Percentiles rank a stretch among this genome's conserved stretches.
These are phyloP conservation scores for Conidiobolus incongruus DNA, from an alignment of 371 early-diverging fungal species.

Conservation along the genomic window DNA sequence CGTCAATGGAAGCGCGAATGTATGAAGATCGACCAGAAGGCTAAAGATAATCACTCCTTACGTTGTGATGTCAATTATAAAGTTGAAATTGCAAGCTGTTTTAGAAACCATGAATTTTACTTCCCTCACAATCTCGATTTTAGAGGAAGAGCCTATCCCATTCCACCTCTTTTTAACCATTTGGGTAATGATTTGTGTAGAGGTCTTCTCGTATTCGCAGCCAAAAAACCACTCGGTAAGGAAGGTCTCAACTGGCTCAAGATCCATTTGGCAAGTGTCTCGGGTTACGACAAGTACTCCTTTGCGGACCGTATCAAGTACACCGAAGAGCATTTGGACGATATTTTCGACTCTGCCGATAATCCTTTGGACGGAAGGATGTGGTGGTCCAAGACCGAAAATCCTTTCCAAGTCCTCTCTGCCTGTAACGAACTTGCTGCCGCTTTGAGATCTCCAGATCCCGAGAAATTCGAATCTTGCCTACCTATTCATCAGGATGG, in stretches of 20 bases:
- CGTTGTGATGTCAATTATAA: slow-evolving; percentile 89
- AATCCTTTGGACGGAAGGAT: slow-evolving; percentile 43
- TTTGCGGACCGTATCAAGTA: slow-evolving; percentile 63
- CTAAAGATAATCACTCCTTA: slow-evolving; percentile 48
- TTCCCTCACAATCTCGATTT: slow-evolving; percentile 97
- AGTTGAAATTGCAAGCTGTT: slow-evolving; percentile 87
- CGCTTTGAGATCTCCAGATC: slow-evolving; percentile 51
- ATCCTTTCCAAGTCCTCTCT: slow-evolving; percentile 87
- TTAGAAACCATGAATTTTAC: slow-evolving; percentile 67
- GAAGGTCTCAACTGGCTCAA: slow-evolving; percentile 81
- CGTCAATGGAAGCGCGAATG: slow-evolving; percentile 22
- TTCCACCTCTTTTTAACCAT: slow-evolving; percentile 87
- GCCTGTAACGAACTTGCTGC: slow-evolving; percentile 68
- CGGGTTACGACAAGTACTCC: slow-evolving; percentile 81
- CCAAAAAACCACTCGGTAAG: slow-evolving; percentile 65
- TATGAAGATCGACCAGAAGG: slow-evolving; percentile 17
- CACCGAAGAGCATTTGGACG: slow-evolving; percentile 40
- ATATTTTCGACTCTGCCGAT: slow-evolving; percentile 68
- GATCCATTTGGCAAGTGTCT: slow-evolving; percentile 86
- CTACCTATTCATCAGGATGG: slow-evolving; percentile 96
- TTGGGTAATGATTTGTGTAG: slow-evolving; percentile 91
- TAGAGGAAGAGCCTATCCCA: slow-evolving; percentile 95
- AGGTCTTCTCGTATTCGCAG: slow-evolving; percentile 67
- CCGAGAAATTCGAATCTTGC: slow-evolving; percentile 38
- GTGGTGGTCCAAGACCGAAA: slow-evolving; percentile 86